Conservation (phyloP, 345 rosid species). For the Theobroma cacao region DNA sequence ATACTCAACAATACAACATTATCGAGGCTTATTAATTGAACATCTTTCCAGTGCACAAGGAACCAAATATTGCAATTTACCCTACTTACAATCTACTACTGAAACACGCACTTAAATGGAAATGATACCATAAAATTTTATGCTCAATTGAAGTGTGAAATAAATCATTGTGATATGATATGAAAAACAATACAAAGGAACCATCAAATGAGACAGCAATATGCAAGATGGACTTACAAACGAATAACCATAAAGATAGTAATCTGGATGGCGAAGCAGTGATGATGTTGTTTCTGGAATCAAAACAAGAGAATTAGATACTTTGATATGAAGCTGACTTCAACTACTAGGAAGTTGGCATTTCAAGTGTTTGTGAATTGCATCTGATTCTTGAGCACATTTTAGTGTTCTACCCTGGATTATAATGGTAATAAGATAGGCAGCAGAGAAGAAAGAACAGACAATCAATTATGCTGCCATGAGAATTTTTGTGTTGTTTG, state of each 20-base stretch:
- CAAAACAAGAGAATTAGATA: not conserved
- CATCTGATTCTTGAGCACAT: not conserved
- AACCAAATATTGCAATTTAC: not conserved
- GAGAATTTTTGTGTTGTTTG: not conserved
- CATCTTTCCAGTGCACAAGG: not conserved
- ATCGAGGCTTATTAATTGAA: not conserved
- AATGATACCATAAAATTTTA: not conserved
- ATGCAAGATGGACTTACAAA: not conserved
- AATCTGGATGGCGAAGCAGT: constrained; percentile 1
- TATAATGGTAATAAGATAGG: not conserved
- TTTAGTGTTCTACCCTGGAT: not conserved
- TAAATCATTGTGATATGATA: not conserved
- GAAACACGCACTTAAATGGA: not conserved
- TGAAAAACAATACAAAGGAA: not conserved
- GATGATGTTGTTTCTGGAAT: not conserved
- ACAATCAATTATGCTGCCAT: not conserved
- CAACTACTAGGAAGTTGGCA: not conserved
- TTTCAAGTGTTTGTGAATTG: not conserved
- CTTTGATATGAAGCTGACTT: not conserved
- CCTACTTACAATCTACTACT: not conserved
- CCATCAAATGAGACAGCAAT: not conserved
- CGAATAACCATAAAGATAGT: constrained; percentile 2
- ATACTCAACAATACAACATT: not conserved
- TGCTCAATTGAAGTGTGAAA: not conserved
- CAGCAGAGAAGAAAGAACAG: not conserved